These are phyloP conservation scores for Aspergillus cristatus DNA, from an alignment of 495 filamentous ascomycete genomes.

Conservation along the genomic window DNA sequence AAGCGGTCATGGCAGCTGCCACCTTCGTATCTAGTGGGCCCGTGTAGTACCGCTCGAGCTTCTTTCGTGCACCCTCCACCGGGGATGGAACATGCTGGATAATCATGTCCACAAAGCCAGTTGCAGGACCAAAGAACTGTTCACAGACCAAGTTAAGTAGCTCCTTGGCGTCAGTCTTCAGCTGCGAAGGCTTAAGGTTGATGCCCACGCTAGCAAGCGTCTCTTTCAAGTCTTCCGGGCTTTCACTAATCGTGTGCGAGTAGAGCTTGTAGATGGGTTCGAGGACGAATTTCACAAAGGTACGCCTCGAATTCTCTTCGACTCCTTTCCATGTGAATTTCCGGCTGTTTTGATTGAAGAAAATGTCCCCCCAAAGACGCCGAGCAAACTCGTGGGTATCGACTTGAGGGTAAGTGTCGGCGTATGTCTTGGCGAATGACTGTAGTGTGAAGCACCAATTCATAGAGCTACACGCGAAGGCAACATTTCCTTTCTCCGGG, in stretches of 20 bases:
- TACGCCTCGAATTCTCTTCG: conserved; percentile 71
- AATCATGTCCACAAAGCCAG: conserved; percentile 93
- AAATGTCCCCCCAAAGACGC: conserved; percentile 93
- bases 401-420: conserved; percentile 73
- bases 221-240: conserved; percentile 72
- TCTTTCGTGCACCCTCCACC: conserved; percentile 62
- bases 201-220: conserved; percentile 78
- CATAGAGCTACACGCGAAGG: conserved; percentile 89
- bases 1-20: conserved; percentile 67
- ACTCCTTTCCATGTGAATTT: conserved; percentile 82
- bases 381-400: conserved; percentile 69
- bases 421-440: conserved; percentile 94
- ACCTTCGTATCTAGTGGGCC: conserved; percentile 86
- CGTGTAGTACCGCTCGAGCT: conserved; percentile 82
- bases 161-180: conserved; percentile 80
- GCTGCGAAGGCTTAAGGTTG: conserved; percentile 78
- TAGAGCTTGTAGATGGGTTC: conserved; percentile 98
- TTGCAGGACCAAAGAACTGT: conserved; percentile 86
- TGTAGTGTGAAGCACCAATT: conserved; percentile 92
- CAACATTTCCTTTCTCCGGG: conserved; percentile 93
- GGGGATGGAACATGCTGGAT: conserved; percentile 86
- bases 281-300: conserved; percentile 89
- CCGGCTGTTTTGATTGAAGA: conserved; percentile 82
- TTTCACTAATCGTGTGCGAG: conserved; percentile 89
- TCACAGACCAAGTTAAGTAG: conserved; percentile 84